Percentiles rank a stretch among this genome's conserved stretches.
Conservation (phyloP, 2,329 filamentous ascomycete species). For the Trichoderma sp. region DNA sequence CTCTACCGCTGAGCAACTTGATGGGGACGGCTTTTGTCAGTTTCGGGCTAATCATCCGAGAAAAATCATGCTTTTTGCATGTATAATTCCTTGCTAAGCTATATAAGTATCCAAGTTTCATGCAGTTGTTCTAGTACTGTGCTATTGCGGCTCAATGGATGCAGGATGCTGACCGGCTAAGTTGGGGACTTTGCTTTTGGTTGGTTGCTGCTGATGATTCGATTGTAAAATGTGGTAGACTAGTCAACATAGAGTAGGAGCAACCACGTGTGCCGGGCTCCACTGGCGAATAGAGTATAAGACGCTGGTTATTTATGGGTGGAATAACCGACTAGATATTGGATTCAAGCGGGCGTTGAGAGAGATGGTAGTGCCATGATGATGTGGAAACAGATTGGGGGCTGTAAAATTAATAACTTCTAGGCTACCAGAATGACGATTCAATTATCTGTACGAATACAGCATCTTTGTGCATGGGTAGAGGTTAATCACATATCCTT, state of each 20-base stretch:
- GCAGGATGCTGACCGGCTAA: neutral
- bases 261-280: neutral
- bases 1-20: neutral
- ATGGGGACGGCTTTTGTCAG: neutral
- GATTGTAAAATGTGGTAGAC: neutral
- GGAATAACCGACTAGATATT: neutral
- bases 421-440: neutral
- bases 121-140: neutral
- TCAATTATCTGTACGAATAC: neutral
- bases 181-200: neutral
- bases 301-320: neutral
- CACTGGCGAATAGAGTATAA: neutral
- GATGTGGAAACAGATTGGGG: neutral
- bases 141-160: neutral
- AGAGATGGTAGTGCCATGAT: neutral
- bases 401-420: neutral
- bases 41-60: neutral
- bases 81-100: neutral
- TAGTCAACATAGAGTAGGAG: neutral
- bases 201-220: neutral
- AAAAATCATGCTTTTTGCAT: neutral
- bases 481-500: neutral
- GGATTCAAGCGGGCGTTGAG: neutral
- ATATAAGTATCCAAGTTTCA: neutral
- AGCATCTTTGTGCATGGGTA: neutral